A percentile compares a stretch with the other conserved stretches of the same genome.
Conservation (phyloP, 495 filamentous ascomycete species). For the Aspergillus wentii region DNA sequence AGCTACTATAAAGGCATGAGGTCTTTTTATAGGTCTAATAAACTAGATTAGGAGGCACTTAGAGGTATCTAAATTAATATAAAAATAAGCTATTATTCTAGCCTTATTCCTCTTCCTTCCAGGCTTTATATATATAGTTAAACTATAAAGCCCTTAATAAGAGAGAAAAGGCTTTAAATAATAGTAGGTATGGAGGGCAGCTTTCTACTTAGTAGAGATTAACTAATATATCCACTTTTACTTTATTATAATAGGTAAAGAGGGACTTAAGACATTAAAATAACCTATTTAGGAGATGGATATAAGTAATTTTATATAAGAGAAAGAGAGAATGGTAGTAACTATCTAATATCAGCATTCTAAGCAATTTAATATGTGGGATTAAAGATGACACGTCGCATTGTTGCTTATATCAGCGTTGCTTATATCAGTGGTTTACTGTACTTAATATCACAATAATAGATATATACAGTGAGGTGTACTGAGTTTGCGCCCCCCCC, state of each 20-base stretch:
- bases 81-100: conserved; percentile 16
- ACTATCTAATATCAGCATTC: neutral
- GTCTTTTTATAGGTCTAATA: conserved; percentile 21
- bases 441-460: no score
- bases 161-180: neutral
- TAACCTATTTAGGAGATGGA: neutral
- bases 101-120: conserved; percentile 17
- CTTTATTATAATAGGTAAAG: neutral
- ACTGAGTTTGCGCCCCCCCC: no score
- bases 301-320: neutral
- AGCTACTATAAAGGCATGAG: conserved; percentile 9
- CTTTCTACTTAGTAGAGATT: neutral
- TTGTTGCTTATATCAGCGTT: neutral
- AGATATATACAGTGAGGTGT: no score
- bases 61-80: conserved; percentile 13
- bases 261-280: neutral
- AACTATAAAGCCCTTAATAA: neutral
- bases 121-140: conserved; percentile 7
- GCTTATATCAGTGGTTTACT: neutral
- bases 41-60: conserved; percentile 16
- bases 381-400: neutral
- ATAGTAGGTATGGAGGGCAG: neutral
- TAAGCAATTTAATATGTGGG: neutral
- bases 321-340: neutral
- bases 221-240: neutral